Evolutionary conservation across 2,329 filamentous ascomycete species (phyloP).

Genomic region (Colletotrichum coccodes): DNA sequence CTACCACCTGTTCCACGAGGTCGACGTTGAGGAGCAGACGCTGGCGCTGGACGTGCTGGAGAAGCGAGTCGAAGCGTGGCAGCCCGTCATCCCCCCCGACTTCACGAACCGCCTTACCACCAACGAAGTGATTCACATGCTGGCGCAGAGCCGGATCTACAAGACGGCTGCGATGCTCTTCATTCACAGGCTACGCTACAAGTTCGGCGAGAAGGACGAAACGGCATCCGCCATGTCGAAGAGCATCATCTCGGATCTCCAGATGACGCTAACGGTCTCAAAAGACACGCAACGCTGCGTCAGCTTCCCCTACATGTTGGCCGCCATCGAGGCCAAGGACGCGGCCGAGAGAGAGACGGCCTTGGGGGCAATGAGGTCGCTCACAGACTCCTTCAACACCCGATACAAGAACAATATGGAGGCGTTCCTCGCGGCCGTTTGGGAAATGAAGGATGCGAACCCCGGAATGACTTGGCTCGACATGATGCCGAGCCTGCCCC

Average conservation of each 20-base stretch:
- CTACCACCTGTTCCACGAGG: slow-evolving; percentile 29
- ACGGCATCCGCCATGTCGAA: slow-evolving; percentile 35
- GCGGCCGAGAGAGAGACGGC: slow-evolving; percentile 20
- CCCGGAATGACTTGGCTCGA: slow-evolving; percentile 28
- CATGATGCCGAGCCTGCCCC: slow-evolving; percentile 8
- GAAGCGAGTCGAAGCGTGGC: slow-evolving; percentile 33
- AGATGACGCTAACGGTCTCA: slow-evolving; percentile 35
- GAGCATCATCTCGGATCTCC: slow-evolving; percentile 38
- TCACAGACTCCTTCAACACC: slow-evolving; percentile 28
- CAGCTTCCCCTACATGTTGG: slow-evolving; percentile 37
- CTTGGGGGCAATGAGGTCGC: slow-evolving; percentile 16
- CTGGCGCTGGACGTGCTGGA: slow-evolving; percentile 31
- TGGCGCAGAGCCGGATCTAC: slow-evolving; percentile 40
- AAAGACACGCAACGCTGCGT: slow-evolving; percentile 33
- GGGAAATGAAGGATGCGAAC: slow-evolving; percentile 14
- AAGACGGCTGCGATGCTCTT: slow-evolving; percentile 37
- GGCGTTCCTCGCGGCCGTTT: slow-evolving; percentile 12
- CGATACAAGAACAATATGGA: slow-evolving; percentile 19
- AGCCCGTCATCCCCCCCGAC: slow-evolving; percentile 35
- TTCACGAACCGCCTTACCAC: slow-evolving; percentile 35
- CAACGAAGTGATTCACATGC: slow-evolving; percentile 40
- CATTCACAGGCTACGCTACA: slow-evolving; percentile 36
- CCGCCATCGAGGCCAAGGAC: slow-evolving; percentile 38
- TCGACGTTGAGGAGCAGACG: slow-evolving; percentile 21
- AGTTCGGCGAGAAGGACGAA: slow-evolving; percentile 34